phyloP scores from a whole-genome alignment of 495 filamentous ascomycete genomes.

The Penicillium angulare region DNA sequence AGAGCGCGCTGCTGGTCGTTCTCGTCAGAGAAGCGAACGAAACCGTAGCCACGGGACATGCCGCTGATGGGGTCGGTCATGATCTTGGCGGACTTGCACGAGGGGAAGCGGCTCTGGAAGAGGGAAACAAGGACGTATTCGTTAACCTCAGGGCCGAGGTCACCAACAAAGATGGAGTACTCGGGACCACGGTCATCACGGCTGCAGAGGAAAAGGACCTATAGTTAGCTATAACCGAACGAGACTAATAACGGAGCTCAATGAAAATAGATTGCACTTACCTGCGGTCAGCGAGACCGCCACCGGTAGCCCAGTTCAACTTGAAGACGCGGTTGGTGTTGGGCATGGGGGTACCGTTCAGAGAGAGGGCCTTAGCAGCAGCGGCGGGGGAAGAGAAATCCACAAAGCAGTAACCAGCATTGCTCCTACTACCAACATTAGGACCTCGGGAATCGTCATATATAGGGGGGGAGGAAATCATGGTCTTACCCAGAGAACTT shows the following conservation, averaged over 20 bases:
- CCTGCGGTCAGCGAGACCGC: conserved; percentile 91
- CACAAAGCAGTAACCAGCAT: conserved; percentile 98
- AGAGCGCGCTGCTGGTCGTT: conserved; percentile 91
- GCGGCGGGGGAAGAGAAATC: conserved; percentile 84
- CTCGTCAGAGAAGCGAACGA: conserved; percentile 95
- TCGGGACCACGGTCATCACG: conserved; percentile 95
- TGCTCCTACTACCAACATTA: conserved; percentile 67
- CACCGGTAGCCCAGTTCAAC: conserved; percentile 98
- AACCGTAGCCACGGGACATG: conserved; percentile 96
- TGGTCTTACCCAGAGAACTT: conserved; percentile 94
- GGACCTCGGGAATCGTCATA: conserved; percentile 27
- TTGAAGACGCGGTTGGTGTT: conserved; percentile 96
- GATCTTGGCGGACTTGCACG: conserved; percentile 99
- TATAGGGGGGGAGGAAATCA: neutral
- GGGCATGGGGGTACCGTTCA: conserved; percentile 90
- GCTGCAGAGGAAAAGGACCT: conserved; percentile 37
- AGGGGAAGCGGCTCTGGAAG: conserved; percentile 93
- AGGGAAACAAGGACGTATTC: conserved; percentile 96
- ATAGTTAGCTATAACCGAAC: neutral
- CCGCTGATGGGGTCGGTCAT: conserved; percentile 99
- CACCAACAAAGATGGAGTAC: conserved; percentile 95
- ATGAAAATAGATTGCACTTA: conserved; percentile 33
- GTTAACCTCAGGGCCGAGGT: conserved; percentile 97
- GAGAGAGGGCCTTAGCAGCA: conserved; percentile 81
- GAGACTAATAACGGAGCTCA: neutral